Conservation (phyloP, 1,284 basidiomycete species). For the Pseudozyma sp. region DNA sequence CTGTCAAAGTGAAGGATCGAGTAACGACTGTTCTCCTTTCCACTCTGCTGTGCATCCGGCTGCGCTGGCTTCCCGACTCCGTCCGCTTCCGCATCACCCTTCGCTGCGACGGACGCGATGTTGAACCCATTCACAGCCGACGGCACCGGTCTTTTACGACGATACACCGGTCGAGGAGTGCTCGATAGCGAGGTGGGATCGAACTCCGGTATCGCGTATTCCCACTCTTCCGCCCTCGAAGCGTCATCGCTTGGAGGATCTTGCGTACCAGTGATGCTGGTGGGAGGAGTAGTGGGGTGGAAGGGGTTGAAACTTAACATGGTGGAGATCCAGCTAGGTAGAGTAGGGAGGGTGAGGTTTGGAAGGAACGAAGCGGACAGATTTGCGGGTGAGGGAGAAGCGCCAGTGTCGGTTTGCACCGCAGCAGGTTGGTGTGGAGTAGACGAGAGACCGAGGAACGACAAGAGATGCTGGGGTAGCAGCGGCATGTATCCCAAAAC, state of each 20-base stretch:
- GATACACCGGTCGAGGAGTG: slow-evolving; percentile 55
- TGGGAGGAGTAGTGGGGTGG: neutral
- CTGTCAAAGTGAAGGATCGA: slow-evolving; percentile 57
- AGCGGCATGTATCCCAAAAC: slow-evolving; percentile 45
- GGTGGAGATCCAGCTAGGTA: slow-evolving; percentile 24
- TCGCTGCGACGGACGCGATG: slow-evolving; percentile 9
- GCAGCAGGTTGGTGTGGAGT: neutral
- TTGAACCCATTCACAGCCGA: slow-evolving; percentile 40
- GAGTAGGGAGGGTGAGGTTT: slow-evolving; percentile 6
- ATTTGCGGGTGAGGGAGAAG: neutral
- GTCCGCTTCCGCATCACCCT: neutral
- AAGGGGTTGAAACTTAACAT: slow-evolving; percentile 19
- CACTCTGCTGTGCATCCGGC: neutral
- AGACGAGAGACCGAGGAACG: slow-evolving; percentile 35
- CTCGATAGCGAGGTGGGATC: slow-evolving; percentile 36
- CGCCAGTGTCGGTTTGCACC: neutral
- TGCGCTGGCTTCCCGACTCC: neutral
- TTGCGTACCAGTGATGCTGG: no score
- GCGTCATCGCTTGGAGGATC: no score
- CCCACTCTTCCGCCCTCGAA: slow-evolving; percentile 51
- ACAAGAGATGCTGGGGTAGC: slow-evolving; percentile 49
- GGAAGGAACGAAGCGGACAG: slow-evolving; percentile 16
- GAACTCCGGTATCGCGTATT: slow-evolving; percentile 54
- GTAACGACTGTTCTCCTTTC: slow-evolving; percentile 20
- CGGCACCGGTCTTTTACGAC: slow-evolving; percentile 46